phyloP scores from a whole-genome alignment of 345 rosid species.

The Rhizophora apiculata region DNA sequence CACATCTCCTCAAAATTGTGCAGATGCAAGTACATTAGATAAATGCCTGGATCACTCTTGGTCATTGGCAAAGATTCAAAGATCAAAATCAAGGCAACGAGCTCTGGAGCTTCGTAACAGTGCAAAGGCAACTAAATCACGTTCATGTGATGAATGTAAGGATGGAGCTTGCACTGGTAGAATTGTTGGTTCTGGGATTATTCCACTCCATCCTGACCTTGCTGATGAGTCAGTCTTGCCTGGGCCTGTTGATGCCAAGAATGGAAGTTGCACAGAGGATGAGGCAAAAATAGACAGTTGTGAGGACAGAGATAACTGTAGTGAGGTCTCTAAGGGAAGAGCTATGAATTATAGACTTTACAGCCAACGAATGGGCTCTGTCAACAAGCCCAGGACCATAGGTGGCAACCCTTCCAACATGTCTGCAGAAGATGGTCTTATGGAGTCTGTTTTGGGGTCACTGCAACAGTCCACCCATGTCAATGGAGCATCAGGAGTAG shows the following conservation, averaged over 20 bases:
- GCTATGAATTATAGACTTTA: constrained; percentile 36
- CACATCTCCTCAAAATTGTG: constrained; percentile 44
- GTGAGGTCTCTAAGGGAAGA: constrained; percentile 25
- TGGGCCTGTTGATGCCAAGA: constrained; percentile 29
- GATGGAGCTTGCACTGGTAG: constrained; percentile 22
- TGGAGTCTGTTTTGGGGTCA: constrained; percentile 31
- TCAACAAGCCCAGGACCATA: constrained; percentile 12
- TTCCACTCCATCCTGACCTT: constrained; percentile 37
- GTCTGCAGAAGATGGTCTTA: neutral
- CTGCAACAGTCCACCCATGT: constrained; percentile 27
- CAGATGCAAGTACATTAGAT: constrained; percentile 30
- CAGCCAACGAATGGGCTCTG: constrained; percentile 17
- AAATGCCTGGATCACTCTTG: constrained; percentile 31
- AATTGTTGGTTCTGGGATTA: constrained; percentile 33
- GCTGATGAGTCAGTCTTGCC: constrained; percentile 27
- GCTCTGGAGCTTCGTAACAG: constrained; percentile 63
- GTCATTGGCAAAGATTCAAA: constrained; percentile 61
- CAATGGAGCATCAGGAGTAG: constrained; percentile 25
- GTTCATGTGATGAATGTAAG: constrained; percentile 26
- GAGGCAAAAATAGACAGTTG: constrained; percentile 29
- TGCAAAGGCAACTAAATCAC: constrained; percentile 41
- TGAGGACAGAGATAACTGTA: constrained; percentile 27
- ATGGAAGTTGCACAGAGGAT: constrained; percentile 24
- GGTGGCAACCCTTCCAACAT: constrained; percentile 1
- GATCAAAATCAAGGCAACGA: constrained; percentile 74